Evolutionary conservation across 805 yeast genomes (phyloP), one percentile per base, ranked within the genome.

Genomic region (Sporopachydermia quercuum): DNA sequence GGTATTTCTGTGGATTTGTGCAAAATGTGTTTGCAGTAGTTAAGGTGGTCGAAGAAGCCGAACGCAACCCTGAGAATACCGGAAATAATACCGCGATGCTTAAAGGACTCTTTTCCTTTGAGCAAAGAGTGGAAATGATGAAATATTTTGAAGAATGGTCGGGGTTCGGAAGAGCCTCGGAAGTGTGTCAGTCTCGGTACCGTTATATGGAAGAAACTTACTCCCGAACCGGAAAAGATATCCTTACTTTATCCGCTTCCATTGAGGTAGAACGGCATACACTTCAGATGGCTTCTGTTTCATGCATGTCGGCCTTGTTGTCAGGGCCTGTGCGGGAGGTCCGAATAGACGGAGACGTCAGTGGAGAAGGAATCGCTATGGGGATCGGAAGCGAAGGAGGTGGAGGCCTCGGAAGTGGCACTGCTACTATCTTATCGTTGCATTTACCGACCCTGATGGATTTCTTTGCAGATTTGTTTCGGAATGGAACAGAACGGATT

Each of bases 141-240:
- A 73, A 76, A 37, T 79, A 73, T 50, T 62, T 91, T 42, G 87
- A 82, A 47, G 94, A 84, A 54, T 91, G 99, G 99, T 86, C 96
- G 55, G 94, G 94, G 0, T 75, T 74, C 56, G 96, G 97, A 2
- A 77, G 73, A 39, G 64, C 75, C 16, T 67, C 73, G 5, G 52
- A 64, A 1, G 51, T 76, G 2, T 71, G 85, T 2, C 75, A 74
- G 19, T 80, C 78, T 35, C 64, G 96, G 36, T 85, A 85, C 46
- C 54, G 61, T 3, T 48, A 58, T 1, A 78, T 78, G 74, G 65
- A 74, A 62, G 40, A 65, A 15, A 52, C 50, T 2, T 58, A 47
- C 27, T 44, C 54, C n/a, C 57, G 61, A 41, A 42, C 45, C 2
- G 40, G 40, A 18, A 49, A 53, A 8, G 47, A 52, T 0, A 60